Evolutionary conservation across 2,329 filamentous ascomycete genomes (phyloP), one percentile per base, ranked within the genome.

Genomic region (Arthrobotrys conoides): DNA sequence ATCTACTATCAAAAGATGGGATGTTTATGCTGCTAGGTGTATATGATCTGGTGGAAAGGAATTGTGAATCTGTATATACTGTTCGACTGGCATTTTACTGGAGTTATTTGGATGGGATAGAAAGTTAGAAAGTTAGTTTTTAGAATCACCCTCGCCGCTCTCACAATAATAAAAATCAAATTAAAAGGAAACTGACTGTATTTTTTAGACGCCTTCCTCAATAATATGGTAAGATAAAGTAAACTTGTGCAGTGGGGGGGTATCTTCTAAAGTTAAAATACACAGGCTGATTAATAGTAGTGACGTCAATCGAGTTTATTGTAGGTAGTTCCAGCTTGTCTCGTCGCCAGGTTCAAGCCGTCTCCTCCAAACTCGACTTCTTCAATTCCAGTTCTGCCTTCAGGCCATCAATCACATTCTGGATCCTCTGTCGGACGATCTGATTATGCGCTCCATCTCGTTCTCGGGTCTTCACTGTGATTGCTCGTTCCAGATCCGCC

Each of bases 301-400:
- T n/a, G n/a, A n/a, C n/a, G n/a, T n/a, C n/a, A n/a, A n/a, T n/a
- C n/a, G n/a, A n/a, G n/a, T n/a, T 30, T 30, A 30, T 30, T 30
- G 53, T 16, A 55, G 14, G 6, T n/a, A 38, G 5, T 30, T n/a
- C n/a, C n/a, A n/a, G n/a, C n/a, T n/a, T n/a, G n/a, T n/a, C n/a
- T n/a, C n/a, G n/a, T n/a, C n/a, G n/a, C n/a, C n/a, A n/a, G n/a
- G 33, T 46, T 69, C 36, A 76, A 20, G 66, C 24, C 63, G 46
- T 78, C 44, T 24, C 76, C 1, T 80, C 82, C n/a, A 87, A 83
- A 38, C 84, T 84, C 16, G 83, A 83, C 81, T 86, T 86, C 84
- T 89, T 89, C 64, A 88, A 82, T 75, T 87, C 85, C 80, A 89
- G 82, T 80, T 89, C 87, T n/a, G 85, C 85, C 83, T 87, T 86